Base-by-base conservation (phyloP, 2,329 filamentous ascomycete species). In the Colletotrichum liaoningense region DNA sequence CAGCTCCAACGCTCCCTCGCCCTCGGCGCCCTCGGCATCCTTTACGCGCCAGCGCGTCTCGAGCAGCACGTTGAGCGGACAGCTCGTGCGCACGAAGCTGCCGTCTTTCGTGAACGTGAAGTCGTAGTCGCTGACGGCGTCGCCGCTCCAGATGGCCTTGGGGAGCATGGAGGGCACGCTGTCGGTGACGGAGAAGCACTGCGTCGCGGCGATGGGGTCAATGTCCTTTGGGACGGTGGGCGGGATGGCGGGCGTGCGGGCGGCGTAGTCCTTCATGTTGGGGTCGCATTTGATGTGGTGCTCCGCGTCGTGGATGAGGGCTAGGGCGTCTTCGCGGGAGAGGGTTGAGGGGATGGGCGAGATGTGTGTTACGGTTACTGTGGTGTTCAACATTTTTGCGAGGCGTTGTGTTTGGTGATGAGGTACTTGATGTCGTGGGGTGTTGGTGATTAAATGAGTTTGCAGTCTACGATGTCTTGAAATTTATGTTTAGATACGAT, bases 241-340 rank as follows among this genome's bases (percentile, higher is more conserved):
- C 14, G 77, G 75, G 1, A 80, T 74, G 42, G 79, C 77, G 16
- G 78, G 75, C 24, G 77, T 77, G 38, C 68, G 72, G 12, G 79
- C 76, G 55, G 87, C 78, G 22, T 77, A 77, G 64, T 85, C 81
- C 72, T 82, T 77, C 79, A 87, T 83, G 80, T 89, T 87, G 60
- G 89, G 88, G 75, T 89, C 85, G 80, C 86, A 88, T 55, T 81
- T 75, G 58, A 91, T 82, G 79, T 89, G 87, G 80, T 87, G 86
- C 42, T 82, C 83, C 76, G 89, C 86, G 76, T 88, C 84, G 30
- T 88, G 88, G 35, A 90, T 85, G 66, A 85, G 81, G 33, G 83
- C 79, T 38, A 89, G 77, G n/a, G 80, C 84, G 57, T 82, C 80
- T 26, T 81, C 76, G 16, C 74, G 77, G 46, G 83, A 77, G 49